Evolutionary conservation across 2,329 filamentous ascomycete genomes (phyloP), one percentile per base, ranked within the genome.

Genomic region (Pyrenochaeta sp.): DNA sequence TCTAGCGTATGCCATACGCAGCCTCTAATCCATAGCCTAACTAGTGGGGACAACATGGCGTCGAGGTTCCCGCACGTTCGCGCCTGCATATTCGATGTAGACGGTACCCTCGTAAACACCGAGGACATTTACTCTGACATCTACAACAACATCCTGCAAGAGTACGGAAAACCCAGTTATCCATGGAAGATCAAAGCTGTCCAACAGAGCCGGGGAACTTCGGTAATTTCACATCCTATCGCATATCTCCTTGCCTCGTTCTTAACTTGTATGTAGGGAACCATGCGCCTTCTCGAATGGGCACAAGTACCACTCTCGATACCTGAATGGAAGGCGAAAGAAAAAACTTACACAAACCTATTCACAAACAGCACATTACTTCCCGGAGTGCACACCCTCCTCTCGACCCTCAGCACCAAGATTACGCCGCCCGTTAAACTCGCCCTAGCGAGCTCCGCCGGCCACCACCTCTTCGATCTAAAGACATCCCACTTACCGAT

Each of bases 61-160:
- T 39, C 46, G 52, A 43, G 2, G 7, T 64, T 65, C 6, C 68
- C 63, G 2, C 61, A 65, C 36, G 59, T 75, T 28, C 68, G 73
- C 24, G 74, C 74, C 45, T 75, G 71, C 58, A 76, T 77, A 46
- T 77, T 77, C 43, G 73, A 77, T 59, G 62, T 77, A 56, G 74
- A 77, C 47, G 73, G 74, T 2, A 67, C 73, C 6, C 71, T 77
- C 47, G 69, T 76, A 57, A 73, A 76, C 50, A 69, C 74, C 32
- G 74, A 77, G 61, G 74, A 76, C 58, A 72, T 75, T 52, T 40
- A 61, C 55, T 5, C 48, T 40, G 36, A n/a, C 10, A 67, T 69
- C 25, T 69, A 69, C 57, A 69, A 69, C 54, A 51, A 58, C 22
- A 65, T 70, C 39, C 60, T 70, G 1, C 54, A 52, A 25, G 60